A percentile compares a stretch with the other conserved stretches of the same genome.
These are phyloP conservation scores for Xylariaceae sp. DNA, from an alignment of 2,329 filamentous ascomycete genomes.

Conservation along the genomic window DNA sequence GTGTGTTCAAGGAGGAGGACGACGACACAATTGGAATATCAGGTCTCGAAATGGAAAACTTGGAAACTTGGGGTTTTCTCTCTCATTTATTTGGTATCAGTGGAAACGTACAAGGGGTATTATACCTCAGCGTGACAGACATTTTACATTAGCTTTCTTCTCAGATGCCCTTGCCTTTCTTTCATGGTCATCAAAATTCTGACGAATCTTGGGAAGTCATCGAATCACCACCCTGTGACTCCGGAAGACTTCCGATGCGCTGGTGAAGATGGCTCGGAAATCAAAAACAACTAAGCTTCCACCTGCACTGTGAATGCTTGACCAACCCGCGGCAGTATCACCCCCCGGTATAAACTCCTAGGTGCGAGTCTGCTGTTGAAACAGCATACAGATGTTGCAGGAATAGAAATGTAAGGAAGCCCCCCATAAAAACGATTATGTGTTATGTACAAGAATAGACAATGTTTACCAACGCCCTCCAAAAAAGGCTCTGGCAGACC, in stretches of 20 bases:
- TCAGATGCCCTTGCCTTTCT: conserved; percentile 2
- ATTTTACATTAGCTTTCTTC: conserved; percentile 4
- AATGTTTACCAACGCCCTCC: not conserved
- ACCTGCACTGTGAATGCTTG: conserved; percentile 15
- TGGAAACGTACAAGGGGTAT: conserved; percentile 5
- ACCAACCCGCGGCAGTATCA: conserved; percentile 15
- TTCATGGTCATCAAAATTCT: conserved; percentile 2
- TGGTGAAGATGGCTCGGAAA: not conserved
- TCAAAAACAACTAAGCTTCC: not conserved
- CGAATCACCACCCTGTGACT: not conserved
- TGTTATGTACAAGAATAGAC: conserved; percentile 24
- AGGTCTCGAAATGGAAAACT: too few species aligned
- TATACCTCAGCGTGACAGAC: conserved; percentile 2
- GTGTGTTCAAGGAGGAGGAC: not conserved
- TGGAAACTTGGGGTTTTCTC: too few species aligned
- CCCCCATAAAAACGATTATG: conserved; percentile 12
- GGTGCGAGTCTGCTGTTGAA: conserved; percentile 23
- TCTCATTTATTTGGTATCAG: not conserved
- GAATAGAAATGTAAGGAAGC: conserved; percentile 8
- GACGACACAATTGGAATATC: too few species aligned
- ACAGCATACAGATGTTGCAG: conserved; percentile 17
- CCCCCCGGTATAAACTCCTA: conserved; percentile 26
- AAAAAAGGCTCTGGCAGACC: not conserved
- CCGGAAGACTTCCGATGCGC: too few species aligned
- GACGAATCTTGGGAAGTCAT: not conserved